Base-by-base conservation (phyloP, 2,329 filamentous ascomycete species). In the Ophiostoma sp. region DNA sequence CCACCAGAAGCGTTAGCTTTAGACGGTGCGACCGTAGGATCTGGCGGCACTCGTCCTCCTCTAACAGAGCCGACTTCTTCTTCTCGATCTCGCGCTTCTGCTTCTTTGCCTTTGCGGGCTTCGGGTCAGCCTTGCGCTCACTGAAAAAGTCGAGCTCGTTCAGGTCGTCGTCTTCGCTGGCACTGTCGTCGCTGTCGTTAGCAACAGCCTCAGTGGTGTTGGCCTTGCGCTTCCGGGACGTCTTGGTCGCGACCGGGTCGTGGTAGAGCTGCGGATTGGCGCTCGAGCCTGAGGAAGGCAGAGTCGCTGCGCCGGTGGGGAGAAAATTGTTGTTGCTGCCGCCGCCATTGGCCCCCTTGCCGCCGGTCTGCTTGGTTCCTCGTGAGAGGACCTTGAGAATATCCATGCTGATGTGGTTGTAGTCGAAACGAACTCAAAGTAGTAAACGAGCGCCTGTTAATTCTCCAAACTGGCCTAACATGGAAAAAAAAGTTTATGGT, bases 1-100 rank as follows among this genome's bases (percentile, higher is more conserved):
- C 77, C 7, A 85, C 86, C n/a, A 97, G 80, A 65, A 96, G 81
- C 0, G 90, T 91, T 52, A 96, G 85, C 77, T 97, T 97, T 72
- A 97, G 82, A 72, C 93, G 90, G 78, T 97, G 92, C 68, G 87
- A 89, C 70, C 88, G 88, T 70, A 97, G 79, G 11, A 94, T 82
- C 70, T 88, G 86, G 73, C 89, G 88, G 73, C 91, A 89, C 75
- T 93, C 87, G 68, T 89, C 88, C 74, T 90, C 84, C 73, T 87
- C 85, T 73, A 92, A 82, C 11, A 78, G 74, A 9, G 14, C n/a
- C 16, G 45, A 11, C 38, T 75, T 75, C 16, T 76, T 73, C 11
- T 76, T 76, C 14, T 73, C 71, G 45, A 74, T 72, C 66, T 74
- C 68, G 70, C 75, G 64, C 47, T 72, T 72, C 47, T 73, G 67